Conservation (phyloP, 208 protist species). For the Wallacemonas collosoma region DNA sequence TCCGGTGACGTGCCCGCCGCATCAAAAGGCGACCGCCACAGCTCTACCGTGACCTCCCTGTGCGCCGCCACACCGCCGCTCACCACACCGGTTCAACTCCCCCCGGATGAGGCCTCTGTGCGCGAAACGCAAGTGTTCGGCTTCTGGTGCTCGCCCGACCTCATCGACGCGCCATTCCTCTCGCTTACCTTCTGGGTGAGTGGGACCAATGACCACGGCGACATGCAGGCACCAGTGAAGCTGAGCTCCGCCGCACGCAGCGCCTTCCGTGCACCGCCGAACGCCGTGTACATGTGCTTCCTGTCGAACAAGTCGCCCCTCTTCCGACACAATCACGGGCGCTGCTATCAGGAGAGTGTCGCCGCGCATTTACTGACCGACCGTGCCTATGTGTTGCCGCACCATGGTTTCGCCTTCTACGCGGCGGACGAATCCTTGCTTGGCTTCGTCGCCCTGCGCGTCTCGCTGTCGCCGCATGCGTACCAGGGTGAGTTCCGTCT, state of each 20-base stretch:
- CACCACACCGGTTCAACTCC: conserved; percentile 1
- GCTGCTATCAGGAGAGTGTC: conserved; percentile 10
- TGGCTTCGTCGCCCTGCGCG: conserved; percentile 58
- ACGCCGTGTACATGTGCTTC: conserved; percentile 52
- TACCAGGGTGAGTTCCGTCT: conserved; percentile 41
- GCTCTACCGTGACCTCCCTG: background rate
- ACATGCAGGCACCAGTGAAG: conserved; percentile 44
- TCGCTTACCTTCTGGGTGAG: conserved; percentile 73
- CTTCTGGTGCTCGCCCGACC: conserved; percentile 30
- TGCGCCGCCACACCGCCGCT: conserved; percentile 5
- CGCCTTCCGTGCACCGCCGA: conserved; percentile 33
- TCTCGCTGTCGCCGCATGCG: conserved; percentile 24
- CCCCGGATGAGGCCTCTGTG: conserved; percentile 7
- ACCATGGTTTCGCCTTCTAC: conserved; percentile 82
- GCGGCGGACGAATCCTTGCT: conserved; percentile 31
- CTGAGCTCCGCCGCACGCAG: conserved; percentile 21
- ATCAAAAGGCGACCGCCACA: background rate
- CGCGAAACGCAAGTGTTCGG: conserved; percentile 40
- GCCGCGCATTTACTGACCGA: conserved; percentile 11
- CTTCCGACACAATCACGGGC: conserved; percentile 59
- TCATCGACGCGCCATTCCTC: conserved; percentile 56
- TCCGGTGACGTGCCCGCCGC: background rate
- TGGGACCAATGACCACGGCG: conserved; percentile 63
- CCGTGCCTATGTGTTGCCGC: conserved; percentile 40
- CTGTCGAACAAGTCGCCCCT: conserved; percentile 66